phyloP scores from a whole-genome alignment of 306 rosid species.

The Rosa multiflora region DNA sequence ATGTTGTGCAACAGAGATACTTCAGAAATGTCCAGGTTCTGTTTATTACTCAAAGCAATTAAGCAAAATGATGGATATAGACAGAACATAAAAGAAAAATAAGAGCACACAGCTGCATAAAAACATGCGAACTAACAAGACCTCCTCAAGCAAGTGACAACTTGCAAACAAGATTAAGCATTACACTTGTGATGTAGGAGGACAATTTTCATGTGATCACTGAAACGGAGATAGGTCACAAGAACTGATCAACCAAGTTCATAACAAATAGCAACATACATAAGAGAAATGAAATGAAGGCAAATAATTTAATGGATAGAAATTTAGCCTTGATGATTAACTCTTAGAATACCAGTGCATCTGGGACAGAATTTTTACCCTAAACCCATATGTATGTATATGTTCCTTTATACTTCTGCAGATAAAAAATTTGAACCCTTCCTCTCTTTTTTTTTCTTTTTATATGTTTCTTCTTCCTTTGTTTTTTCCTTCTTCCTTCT shows the following conservation, averaged over 20 bases:
- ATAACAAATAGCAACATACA: background rate
- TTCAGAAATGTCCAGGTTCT: constrained; percentile 79
- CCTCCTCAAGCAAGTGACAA: background rate
- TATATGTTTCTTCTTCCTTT: background rate
- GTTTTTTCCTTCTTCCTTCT: background rate
- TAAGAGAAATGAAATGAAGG: background rate
- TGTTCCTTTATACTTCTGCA: background rate
- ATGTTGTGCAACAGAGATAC: constrained; percentile 57
- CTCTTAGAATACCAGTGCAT: too few species aligned
- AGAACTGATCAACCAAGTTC: background rate
- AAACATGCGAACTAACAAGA: background rate
- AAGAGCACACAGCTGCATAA: background rate
- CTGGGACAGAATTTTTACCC: background rate
- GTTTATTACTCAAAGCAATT: constrained; percentile 11
- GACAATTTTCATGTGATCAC: background rate
- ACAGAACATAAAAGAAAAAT: background rate
- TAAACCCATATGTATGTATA: background rate
- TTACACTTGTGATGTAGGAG: background rate
- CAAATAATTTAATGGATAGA: background rate
- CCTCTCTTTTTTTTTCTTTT: background rate
- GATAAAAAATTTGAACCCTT: background rate
- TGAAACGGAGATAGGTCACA: background rate
- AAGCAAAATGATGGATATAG: background rate
- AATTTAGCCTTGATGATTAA: background rate
- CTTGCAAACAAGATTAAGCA: background rate